Percentiles rank a stretch among this genome's conserved stretches.
Evolutionary conservation across 2,329 filamentous ascomycete species (phyloP).

Genomic region (Colletotrichum caudatum): DNA sequence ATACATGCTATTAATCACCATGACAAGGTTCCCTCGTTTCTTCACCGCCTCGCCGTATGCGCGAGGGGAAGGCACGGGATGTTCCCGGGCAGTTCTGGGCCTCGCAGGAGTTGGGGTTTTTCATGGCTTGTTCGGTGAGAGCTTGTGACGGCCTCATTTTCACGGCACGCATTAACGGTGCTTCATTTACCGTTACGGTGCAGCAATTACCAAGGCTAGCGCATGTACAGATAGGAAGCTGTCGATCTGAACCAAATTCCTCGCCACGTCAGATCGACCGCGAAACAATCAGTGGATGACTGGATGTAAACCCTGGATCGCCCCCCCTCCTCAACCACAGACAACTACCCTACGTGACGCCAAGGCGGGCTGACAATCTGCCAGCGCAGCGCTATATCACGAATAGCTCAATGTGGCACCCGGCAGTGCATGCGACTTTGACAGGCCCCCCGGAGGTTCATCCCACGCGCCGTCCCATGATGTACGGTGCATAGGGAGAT

Average conservation of each 20-base stretch:
- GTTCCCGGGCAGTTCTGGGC: background rate
- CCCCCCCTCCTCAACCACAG: background rate
- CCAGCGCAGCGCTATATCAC: slow-evolving; percentile 8
- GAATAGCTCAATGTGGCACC: background rate
- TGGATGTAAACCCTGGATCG: slow-evolving; percentile 23
- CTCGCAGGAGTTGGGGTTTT: background rate
- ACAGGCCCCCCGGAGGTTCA: slow-evolving; percentile 26
- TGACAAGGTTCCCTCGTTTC: slow-evolving; percentile 19
- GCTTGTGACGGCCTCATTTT: slow-evolving; percentile 11
- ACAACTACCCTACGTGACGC: slow-evolving; percentile 14
- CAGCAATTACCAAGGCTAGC: slow-evolving; percentile 3
- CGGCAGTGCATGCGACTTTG: slow-evolving; percentile 32
- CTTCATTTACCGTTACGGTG: slow-evolving; percentile 27
- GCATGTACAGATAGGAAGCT: background rate
- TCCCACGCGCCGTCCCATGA: slow-evolving; percentile 13
- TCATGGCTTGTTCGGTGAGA: background rate
- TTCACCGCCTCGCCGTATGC: slow-evolving; percentile 36
- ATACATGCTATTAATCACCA: slow-evolving; percentile 31
- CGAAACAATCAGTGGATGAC: slow-evolving; percentile 8
- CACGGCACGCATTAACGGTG: background rate
- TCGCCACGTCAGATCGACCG: slow-evolving; percentile 21
- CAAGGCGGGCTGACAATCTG: slow-evolving; percentile 3
- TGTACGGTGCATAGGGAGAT: slow-evolving; percentile 11
- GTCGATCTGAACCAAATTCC: slow-evolving; percentile 5
- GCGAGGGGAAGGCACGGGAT: background rate